Base-by-base conservation (phyloP, 768 basidiomycete genomes). In the Calocera viscosa region DNA sequence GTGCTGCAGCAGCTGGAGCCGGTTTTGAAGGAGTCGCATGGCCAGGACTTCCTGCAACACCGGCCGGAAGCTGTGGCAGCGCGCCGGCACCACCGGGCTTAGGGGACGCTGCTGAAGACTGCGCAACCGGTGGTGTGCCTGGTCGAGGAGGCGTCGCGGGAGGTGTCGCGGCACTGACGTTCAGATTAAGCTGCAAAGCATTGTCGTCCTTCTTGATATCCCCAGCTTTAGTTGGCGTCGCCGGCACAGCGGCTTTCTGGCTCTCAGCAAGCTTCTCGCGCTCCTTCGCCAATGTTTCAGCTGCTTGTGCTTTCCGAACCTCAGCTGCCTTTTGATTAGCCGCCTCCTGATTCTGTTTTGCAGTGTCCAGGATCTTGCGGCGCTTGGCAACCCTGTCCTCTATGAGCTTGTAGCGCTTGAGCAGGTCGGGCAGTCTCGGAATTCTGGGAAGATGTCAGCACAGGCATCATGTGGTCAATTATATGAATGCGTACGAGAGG, bases 401-500 rank as follows among this genome's bases (percentile, higher is more conserved):
- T 11, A 5, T 2, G 8, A 60, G 14, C 10, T 60, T 60, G 53
- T 60, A 60, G 53, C 53, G 53, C 30, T 60, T 60, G 26, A 60
- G 30, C 53, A 60, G 5, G 19, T 60, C 53, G 10, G 14, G 14
- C 14, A 60, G 53, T 26, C 10, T 60, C 10, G 53, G 53, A 19
- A 60, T 60, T 5, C 53, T 60, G 30, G 26, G 2, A 32, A 19
- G 24, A 28, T 32, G 30, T 60, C 53, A 60, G 53, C 14, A 28
- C 2, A 26, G 5, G 24, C 10, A 60, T 60, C 11, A 32, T 26
- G 11, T 30, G 30, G 10, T 10, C 14, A 26, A 2, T 60, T 10
- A 12, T 5, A 49, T 71, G 64, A 53, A 70, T 69, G 77, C 82
- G 74, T 71, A 89, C 89, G 82, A 82, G 80, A 86, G 86, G 12